Evolutionary conservation across 2,329 filamentous ascomycete genomes (phyloP).

Genomic region (Hymenoscyphus fructigenus): DNA sequence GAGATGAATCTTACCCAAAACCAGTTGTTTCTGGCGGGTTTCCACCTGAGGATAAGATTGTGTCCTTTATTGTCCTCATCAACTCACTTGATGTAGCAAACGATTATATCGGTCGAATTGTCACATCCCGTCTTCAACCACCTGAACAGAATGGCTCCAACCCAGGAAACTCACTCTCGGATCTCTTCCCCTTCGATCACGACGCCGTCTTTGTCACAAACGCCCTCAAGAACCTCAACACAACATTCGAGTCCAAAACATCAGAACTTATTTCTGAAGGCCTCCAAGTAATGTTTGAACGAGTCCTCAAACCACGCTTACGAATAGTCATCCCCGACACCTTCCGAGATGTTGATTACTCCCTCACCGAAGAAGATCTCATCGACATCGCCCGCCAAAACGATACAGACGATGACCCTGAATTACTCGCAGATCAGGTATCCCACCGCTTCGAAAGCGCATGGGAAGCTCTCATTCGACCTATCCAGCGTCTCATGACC

Average conservation of each 20-base stretch:
- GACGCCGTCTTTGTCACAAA: conserved; percentile 70
- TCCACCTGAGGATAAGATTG: conserved; percentile 83
- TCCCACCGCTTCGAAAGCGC: conserved; percentile 76
- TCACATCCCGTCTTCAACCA: conserved; percentile 62
- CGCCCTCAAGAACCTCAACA: conserved; percentile 66
- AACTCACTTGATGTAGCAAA: conserved; percentile 94
- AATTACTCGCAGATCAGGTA: conserved; percentile 64
- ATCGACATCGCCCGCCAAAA: conserved; percentile 54
- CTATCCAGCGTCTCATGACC: conserved; percentile 82
- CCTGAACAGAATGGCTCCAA: conserved; percentile 41
- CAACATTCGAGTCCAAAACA: conserved; percentile 73
- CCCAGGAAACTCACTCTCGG: conserved; percentile 45
- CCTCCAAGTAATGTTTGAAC: conserved; percentile 80
- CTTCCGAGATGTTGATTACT: conserved; percentile 90
- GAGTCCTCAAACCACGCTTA: conserved; percentile 81
- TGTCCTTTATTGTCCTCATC: conserved; percentile 87
- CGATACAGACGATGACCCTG: conserved; percentile 45
- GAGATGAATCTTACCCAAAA: conserved; percentile 89
- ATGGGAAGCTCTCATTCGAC: conserved; percentile 83
- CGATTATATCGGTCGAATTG: conserved; percentile 87
- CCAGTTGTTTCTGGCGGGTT: conserved; percentile 73
- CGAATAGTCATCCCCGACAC: conserved; percentile 82
- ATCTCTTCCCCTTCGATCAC: conserved; percentile 77
- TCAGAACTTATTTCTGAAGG: conserved; percentile 81
- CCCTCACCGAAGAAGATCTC: conserved; percentile 61